A percentile compares a stretch with the other conserved stretches of the same genome.
These are phyloP conservation scores for Onygenales sp. DNA, from an alignment of 2,329 filamentous ascomycete species.

Conservation along the genomic window DNA sequence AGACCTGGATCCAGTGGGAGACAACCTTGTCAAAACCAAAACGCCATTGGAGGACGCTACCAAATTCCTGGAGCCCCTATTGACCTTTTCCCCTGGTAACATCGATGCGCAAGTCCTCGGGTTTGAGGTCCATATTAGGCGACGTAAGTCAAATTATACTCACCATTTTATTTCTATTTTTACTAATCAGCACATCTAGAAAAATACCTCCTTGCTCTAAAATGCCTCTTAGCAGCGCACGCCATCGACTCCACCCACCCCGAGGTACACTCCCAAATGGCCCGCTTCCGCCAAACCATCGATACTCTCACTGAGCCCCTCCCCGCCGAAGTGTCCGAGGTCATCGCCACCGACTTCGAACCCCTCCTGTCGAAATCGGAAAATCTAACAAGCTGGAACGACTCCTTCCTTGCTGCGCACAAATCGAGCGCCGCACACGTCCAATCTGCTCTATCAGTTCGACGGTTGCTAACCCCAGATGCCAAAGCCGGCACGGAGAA, in stretches of 20 bases:
- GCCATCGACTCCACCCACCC: constrained; percentile 60
- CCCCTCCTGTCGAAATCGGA: constrained; percentile 46
- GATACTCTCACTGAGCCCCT: constrained; percentile 51
- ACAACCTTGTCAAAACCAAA: constrained; percentile 68
- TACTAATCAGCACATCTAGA: constrained; percentile 41
- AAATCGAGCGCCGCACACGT: constrained; percentile 53
- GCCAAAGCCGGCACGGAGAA: constrained; percentile 50
- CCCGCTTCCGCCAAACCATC: constrained; percentile 58
- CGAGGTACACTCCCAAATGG: constrained; percentile 64
- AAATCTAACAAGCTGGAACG: constrained; percentile 56
- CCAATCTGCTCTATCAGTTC: constrained; percentile 53
- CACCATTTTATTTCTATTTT: constrained; percentile 5
- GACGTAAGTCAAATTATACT: constrained; percentile 50
- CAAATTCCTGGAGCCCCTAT: constrained; percentile 72
- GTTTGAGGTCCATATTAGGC: constrained; percentile 80
- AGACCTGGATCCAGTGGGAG: constrained; percentile 78
- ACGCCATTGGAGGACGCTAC: constrained; percentile 78
- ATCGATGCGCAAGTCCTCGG: constrained; percentile 75
- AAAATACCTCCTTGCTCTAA: constrained; percentile 79
- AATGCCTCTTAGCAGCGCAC: constrained; percentile 68
- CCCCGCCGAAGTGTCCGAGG: constrained; percentile 55
- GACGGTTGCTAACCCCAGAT: constrained; percentile 48
- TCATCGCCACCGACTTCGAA: constrained; percentile 60
- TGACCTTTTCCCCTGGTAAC: constrained; percentile 73
- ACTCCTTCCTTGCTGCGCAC: constrained; percentile 55